A percentile compares a stretch with the other conserved stretches of the same genome.
phyloP scores from a whole-genome alignment of 2,329 filamentous ascomycete genomes.

The Calycina marina region DNA sequence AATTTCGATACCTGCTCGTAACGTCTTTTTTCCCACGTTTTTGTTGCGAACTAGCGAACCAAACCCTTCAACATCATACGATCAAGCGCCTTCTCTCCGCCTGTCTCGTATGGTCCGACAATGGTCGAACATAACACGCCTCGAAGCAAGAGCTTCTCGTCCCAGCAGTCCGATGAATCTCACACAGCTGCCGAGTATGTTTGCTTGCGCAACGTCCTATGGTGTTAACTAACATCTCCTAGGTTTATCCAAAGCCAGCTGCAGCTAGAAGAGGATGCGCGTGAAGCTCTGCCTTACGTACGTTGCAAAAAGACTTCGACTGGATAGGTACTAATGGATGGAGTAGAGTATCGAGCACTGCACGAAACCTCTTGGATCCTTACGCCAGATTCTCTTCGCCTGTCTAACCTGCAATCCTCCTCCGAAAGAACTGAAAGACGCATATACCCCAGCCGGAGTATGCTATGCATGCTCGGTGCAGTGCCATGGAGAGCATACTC shows the following conservation, averaged over 20 bases:
- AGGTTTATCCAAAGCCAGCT: slow-evolving; percentile 85
- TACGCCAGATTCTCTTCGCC: slow-evolving; percentile 81
- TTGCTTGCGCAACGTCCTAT: slow-evolving; percentile 1
- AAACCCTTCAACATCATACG: no score
- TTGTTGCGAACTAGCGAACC: no score
- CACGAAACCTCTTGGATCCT: slow-evolving; percentile 74
- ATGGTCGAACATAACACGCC: slow-evolving; percentile 17
- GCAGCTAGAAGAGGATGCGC: slow-evolving; percentile 83
- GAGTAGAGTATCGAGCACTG: slow-evolving; percentile 83
- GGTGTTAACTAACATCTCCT: slow-evolving; percentile 1
- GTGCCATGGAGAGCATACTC: slow-evolving; percentile 86
- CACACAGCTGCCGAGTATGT: slow-evolving; percentile 33
- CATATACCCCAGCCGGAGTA: slow-evolving; percentile 63
- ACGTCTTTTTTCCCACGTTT: no score
- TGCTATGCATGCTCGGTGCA: slow-evolving; percentile 96
- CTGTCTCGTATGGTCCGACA: no score
- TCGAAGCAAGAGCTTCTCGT: slow-evolving; percentile 41
- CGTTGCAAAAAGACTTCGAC: no score
- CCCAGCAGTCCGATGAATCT: slow-evolving; percentile 36
- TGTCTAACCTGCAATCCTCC: slow-evolving; percentile 88
- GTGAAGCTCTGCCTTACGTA: slow-evolving; percentile 88
- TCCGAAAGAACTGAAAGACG: slow-evolving; percentile 43
- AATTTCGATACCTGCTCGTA: no score
- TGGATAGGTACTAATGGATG: no score
- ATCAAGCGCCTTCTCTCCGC: no score